Conservation (phyloP, 164 flowering plant species). For the Aristolochia californica region DNA sequence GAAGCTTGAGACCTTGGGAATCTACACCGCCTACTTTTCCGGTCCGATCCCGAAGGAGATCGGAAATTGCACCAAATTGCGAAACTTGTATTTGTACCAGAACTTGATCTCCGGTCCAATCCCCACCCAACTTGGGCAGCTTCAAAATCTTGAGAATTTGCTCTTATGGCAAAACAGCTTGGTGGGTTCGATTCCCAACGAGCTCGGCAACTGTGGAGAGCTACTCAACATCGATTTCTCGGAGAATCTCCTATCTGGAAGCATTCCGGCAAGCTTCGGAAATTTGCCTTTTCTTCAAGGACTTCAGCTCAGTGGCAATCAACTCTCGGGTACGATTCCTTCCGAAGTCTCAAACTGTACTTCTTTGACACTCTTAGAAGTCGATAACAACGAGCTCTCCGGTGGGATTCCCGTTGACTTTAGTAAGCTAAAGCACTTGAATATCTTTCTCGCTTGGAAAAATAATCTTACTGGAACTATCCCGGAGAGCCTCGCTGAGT, state of each 20-base stretch:
- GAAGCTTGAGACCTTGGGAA: conserved; percentile 60
- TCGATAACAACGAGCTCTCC: conserved; percentile 69
- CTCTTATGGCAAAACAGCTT: conserved; percentile 33
- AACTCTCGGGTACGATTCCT: conserved; percentile 69
- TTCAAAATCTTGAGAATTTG: conserved; percentile 33
- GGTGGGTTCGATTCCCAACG: conserved; percentile 73
- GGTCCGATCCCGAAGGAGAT: conserved; percentile 87
- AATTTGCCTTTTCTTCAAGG: conserved; percentile 44
- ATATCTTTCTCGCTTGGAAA: conserved; percentile 76
- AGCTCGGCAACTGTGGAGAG: conserved; percentile 64
- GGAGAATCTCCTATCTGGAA: conserved; percentile 57
- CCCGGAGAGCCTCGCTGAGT: conserved; percentile 57
- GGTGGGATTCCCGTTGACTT: conserved; percentile 68
- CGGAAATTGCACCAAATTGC: conserved; percentile 68
- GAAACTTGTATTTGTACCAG: conserved; percentile 74
- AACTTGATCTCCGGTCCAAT: conserved; percentile 75
- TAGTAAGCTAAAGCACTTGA: conserved; percentile 52
- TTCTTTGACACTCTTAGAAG: conserved; percentile 52
- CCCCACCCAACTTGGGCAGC: conserved; percentile 53
- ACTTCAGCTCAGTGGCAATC: conserved; percentile 70
- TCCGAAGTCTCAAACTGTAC: conserved; percentile 49
- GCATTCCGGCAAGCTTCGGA: conserved; percentile 64
- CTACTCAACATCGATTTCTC: conserved; percentile 62
- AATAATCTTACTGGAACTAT: conserved; percentile 65
- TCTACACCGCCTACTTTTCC: conserved; percentile 64